These are phyloP conservation scores for Verticillium klebahnii DNA, from an alignment of 2,329 filamentous ascomycete genomes.

Conservation along the genomic window DNA sequence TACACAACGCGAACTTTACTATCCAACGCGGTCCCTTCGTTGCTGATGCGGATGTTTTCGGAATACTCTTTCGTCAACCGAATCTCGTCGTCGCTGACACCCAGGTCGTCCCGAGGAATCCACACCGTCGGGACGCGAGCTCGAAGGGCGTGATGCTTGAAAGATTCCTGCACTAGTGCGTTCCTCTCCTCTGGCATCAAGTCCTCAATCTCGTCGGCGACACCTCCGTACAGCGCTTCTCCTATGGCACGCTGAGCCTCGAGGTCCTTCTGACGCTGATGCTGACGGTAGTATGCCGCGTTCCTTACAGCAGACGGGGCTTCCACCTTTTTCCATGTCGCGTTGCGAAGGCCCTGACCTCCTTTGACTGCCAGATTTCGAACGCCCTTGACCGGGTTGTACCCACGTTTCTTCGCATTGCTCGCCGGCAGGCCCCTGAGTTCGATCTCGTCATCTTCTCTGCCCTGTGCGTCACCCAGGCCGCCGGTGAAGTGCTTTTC, in stretches of 20 bases:
- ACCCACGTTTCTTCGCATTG: constrained; percentile 28
- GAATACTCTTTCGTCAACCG: constrained; percentile 70
- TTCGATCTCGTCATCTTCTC: constrained; percentile 26
- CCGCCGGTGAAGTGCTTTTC: constrained; percentile 39
- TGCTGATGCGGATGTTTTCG: constrained; percentile 85
- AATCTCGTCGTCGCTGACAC: constrained; percentile 89
- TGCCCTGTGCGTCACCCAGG: constrained; percentile 28
- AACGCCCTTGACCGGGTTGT: constrained; percentile 43
- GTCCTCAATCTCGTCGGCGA: constrained; percentile 92
- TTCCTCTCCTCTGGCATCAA: constrained; percentile 87
- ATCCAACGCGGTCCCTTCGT: constrained; percentile 85
- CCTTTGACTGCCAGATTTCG: constrained; percentile 43
- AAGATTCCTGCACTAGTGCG: constrained; percentile 77
- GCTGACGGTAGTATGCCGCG: constrained; percentile 42
- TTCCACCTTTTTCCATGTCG: constrained; percentile 37
- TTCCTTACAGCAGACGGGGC: constrained; percentile 26
- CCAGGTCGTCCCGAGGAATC: constrained; percentile 88
- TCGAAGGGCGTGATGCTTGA: constrained; percentile 83
- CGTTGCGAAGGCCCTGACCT: constrained; percentile 42
- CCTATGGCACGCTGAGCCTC: constrained; percentile 71
- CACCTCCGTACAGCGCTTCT: constrained; percentile 78
- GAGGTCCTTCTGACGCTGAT: constrained; percentile 54
- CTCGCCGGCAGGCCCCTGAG: constrained; percentile 19
- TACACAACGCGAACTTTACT: constrained; percentile 80
- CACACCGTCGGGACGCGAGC: constrained; percentile 84